phyloP scores from a whole-genome alignment of 257 asterid species.

The Solanum virginianum region DNA sequence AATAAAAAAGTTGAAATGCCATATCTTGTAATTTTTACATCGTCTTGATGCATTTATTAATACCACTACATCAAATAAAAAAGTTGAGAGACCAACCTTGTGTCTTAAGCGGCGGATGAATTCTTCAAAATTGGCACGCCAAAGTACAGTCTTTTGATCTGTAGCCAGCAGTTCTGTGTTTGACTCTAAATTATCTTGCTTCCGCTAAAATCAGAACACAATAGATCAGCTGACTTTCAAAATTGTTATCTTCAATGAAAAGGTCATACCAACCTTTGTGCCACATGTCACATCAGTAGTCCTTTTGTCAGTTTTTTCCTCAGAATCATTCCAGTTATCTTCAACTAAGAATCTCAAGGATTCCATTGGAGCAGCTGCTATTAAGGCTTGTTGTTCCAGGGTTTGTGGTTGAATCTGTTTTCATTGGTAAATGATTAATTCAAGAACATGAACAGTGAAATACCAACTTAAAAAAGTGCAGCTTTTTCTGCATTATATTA shows the following conservation, averaged over 20 bases:
- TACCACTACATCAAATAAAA: neutral
- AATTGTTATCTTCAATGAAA: neutral
- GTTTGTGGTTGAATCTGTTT: conserved; percentile 32
- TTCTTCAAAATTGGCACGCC: conserved; percentile 93
- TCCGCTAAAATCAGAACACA: conserved; percentile 38
- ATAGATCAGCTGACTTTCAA: conserved; percentile 9
- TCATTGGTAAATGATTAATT: neutral
- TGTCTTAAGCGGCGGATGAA: conserved; percentile 47
- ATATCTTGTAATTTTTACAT: neutral
- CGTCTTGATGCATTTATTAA: neutral
- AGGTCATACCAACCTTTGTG: conserved; percentile 46
- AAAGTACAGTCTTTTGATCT: conserved; percentile 44
- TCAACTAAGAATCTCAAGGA: conserved; percentile 65
- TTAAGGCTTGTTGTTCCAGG: conserved; percentile 57
- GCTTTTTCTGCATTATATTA: neutral
- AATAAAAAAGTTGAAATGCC: neutral
- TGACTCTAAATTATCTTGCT: conserved; percentile 28
- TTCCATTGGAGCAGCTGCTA: conserved; percentile 74
- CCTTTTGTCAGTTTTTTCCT: conserved; percentile 20
- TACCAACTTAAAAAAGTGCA: neutral
- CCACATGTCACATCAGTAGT: conserved; percentile 15
- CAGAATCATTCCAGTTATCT: conserved; percentile 27
- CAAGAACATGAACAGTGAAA: neutral
- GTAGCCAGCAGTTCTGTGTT: conserved; percentile 31
- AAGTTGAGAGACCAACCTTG: conserved; percentile 38